Evolutionary conservation across 495 filamentous ascomycete genomes (phyloP).

Genomic region (Daldinia loculata): DNA sequence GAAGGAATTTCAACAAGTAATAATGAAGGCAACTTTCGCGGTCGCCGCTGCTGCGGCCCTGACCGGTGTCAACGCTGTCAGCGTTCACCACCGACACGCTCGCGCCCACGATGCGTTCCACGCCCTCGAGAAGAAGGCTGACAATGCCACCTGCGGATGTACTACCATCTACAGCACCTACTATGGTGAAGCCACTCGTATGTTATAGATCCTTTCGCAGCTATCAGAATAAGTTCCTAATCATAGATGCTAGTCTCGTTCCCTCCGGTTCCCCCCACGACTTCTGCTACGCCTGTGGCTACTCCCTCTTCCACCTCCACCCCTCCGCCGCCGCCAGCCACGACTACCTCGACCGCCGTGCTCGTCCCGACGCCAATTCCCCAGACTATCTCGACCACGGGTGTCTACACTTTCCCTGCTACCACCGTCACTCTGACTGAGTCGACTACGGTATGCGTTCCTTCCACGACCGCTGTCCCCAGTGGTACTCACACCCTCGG

Average conservation of each 20-base stretch:
- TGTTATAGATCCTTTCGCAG: constrained; percentile 40
- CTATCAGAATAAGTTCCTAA: neutral
- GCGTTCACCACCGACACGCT: constrained; percentile 61
- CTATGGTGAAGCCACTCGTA: constrained; percentile 68
- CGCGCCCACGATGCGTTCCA: constrained; percentile 68
- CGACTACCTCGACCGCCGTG: constrained; percentile 43
- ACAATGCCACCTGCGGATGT: constrained; percentile 62
- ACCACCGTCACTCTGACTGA: constrained; percentile 74
- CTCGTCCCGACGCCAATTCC: constrained; percentile 71
- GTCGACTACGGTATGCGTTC: constrained; percentile 71
- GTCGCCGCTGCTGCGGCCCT: constrained; percentile 73
- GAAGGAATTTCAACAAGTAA: constrained; percentile 33
- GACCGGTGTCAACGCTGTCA: constrained; percentile 66
- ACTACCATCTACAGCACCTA: constrained; percentile 69
- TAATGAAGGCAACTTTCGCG: constrained; percentile 74
- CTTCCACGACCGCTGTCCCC: constrained; percentile 68
- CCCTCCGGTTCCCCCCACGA: constrained; percentile 50
- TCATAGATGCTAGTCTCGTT: constrained; percentile 45
- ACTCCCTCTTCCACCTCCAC: neutral
- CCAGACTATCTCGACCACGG: constrained; percentile 74
- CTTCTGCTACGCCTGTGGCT: constrained; percentile 42
- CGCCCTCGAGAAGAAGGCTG: constrained; percentile 58
- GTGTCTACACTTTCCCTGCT: constrained; percentile 82
- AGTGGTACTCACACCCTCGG: constrained; percentile 76
- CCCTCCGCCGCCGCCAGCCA: neutral